Evolutionary conservation across 371 early-diverging fungal genomes (phyloP), one percentile per base, ranked within the genome.

Genomic region (Mortierella sp.): DNA sequence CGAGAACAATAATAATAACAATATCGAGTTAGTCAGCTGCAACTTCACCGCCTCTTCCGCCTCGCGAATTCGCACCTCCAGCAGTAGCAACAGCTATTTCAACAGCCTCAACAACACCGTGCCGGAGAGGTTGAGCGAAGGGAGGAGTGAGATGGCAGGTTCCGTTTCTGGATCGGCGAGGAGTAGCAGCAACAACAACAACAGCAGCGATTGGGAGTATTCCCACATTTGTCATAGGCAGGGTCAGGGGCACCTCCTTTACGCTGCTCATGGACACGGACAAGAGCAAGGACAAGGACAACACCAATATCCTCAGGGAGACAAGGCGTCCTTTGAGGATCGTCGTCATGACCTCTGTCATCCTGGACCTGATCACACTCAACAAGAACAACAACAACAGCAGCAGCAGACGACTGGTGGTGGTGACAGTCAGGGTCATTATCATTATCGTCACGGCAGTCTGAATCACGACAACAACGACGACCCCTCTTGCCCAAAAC

Each of bases 21-120:
- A 32, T n/a, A 48, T 75, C 32, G 84, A 84, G 44, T 43, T 84
- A 68, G 81, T 81, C 70, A 56, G 70, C 70, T 84, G 75, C 49
- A 78, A 77, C 41, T 75, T 74, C 55, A 38, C 75, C 12, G 27
- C 60, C 4, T 29, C 60, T 3, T 29, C 48, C 14, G 48, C 78
- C 18, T 58, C 56, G 56, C 77, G 68, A 11, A 54, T 72, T 5
- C 32, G 32, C 54, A 10, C n/a, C 32, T 29, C 24, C 27, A 56
- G 51, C 72, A 76, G 48, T 46, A 76, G 58, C 77, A 72, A 46
- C 60, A 43, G 63, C 21, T 51, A 51, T 21, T 51, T 51, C 4
- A 51, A 51, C 51, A 56, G 18, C 11, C 18, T 18, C 76, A 70
- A 27, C 56, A 74, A 14, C 60, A 58, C n/a, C 38, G 11, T 58